These are phyloP conservation scores for Gentiana macrophylla DNA, from an alignment of 257 asterid genomes.

Conservation along the genomic window DNA sequence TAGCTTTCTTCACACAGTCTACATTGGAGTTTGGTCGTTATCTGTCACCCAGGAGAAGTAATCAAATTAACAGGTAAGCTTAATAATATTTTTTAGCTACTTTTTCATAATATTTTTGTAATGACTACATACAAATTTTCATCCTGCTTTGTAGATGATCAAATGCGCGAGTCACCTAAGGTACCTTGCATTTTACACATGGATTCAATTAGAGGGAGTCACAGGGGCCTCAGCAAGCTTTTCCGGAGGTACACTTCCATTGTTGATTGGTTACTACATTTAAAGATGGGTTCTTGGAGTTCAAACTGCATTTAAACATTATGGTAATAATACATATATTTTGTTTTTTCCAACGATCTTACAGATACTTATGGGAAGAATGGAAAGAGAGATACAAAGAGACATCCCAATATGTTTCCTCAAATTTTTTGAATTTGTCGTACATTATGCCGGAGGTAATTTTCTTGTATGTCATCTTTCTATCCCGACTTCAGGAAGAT, in stretches of 20 bases:
- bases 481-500: neutral
- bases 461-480: constrained; percentile 7
- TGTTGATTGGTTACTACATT: neutral
- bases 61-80: constrained; percentile 40
- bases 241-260: constrained; percentile 45
- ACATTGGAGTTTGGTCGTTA: constrained; percentile 94
- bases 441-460: constrained; percentile 56
- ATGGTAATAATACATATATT: no score
- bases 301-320: no score
- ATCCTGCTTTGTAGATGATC: constrained; percentile 39
- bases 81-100: neutral
- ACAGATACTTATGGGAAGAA: constrained; percentile 79
- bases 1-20: constrained; percentile 33
- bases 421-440: constrained; percentile 38
- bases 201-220: constrained; percentile 83
- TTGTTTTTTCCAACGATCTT: constrained; percentile 7
- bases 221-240: constrained; percentile 48
- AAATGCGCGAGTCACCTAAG: constrained; percentile 23
- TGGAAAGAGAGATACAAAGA: constrained; percentile 55
- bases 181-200: constrained; percentile 80
- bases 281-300: no score
- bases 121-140: constrained; percentile 6
- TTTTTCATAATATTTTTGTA: neutral
- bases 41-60: constrained; percentile 86
- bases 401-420: constrained; percentile 24